Percentiles rank a stretch among this genome's conserved stretches.
phyloP scores from a whole-genome alignment of 208 protist genomes.

The Crithidia fasciculata region DNA sequence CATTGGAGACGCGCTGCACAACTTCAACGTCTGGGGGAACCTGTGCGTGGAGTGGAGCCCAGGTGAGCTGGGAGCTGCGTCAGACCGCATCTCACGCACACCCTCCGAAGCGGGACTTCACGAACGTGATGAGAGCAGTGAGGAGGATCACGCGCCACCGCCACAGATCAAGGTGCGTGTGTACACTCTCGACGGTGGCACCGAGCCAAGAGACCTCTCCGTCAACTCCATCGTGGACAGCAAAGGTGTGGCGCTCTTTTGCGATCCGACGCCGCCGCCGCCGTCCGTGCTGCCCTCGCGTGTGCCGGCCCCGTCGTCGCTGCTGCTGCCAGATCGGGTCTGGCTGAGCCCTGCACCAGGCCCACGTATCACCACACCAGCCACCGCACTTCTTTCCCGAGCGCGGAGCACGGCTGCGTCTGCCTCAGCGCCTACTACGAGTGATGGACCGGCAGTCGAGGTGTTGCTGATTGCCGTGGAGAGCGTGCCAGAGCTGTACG shows the following conservation, averaged over 20 bases:
- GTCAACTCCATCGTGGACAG: not conserved
- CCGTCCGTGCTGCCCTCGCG: constrained; percentile 1
- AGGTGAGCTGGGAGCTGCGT: not conserved
- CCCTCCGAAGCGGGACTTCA: no score
- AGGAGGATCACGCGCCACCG: not conserved
- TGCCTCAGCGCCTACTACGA: not conserved
- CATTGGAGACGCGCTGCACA: not conserved
- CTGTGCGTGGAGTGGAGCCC: not conserved
- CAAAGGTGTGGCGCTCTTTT: not conserved
- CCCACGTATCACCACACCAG: not conserved
- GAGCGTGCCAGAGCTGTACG: constrained; percentile 15
- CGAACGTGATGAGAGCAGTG: no score
- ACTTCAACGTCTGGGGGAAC: not conserved
- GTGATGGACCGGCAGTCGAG: constrained; percentile 6
- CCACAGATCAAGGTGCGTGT: constrained; percentile 4
- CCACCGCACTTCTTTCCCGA: not conserved
- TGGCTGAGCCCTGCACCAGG: not conserved
- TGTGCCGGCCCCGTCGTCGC: constrained; percentile 3
- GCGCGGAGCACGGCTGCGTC: not conserved
- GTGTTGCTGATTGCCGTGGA: constrained; percentile 23
- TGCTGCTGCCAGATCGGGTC: constrained; percentile 18
- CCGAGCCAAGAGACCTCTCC: not conserved
- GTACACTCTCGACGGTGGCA: not conserved
- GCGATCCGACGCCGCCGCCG: not conserved
- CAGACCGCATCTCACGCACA: no score